These are phyloP conservation scores for Austroboletus novae-zelandiae DNA, from an alignment of 1,284 basidiomycete species.

Conservation along the genomic window DNA sequence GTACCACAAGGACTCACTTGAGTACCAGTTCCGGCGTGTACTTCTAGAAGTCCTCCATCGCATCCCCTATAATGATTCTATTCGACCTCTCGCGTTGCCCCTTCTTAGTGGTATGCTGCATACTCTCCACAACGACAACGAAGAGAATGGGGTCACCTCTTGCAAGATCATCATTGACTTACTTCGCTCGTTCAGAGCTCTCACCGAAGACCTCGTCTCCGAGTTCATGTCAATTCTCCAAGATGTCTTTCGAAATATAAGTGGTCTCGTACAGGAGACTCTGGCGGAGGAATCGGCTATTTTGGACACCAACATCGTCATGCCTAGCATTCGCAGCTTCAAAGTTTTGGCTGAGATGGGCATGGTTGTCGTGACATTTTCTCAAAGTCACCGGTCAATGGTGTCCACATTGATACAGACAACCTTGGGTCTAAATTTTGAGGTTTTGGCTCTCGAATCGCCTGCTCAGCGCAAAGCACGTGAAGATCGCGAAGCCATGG, in stretches of 20 bases:
- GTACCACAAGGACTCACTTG: constrained; percentile 74
- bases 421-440: constrained; percentile 75
- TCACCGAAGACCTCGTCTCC: constrained; percentile 76
- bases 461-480: constrained; percentile 86
- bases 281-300: constrained; percentile 64
- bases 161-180: constrained; percentile 94
- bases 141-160: constrained; percentile 90
- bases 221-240: constrained; percentile 81
- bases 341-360: constrained; percentile 96
- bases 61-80: constrained; percentile 78
- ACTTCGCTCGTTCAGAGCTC: constrained; percentile 63
- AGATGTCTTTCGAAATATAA: constrained; percentile 79
- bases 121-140: constrained; percentile 88
- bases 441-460: constrained; percentile 77
- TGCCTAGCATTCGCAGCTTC: constrained; percentile 83
- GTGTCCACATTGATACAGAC: constrained; percentile 72
- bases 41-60: constrained; percentile 89
- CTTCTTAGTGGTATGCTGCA: constrained; percentile 81
- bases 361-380: constrained; percentile 89
- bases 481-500: constrained; percentile 77
- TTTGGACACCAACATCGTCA: constrained; percentile 55
- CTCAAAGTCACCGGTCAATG: constrained; percentile 74
- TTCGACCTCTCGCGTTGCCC: constrained; percentile 67
- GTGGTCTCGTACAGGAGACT: constrained; percentile 71
- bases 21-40: constrained; percentile 85